Percentiles rank a stretch among this genome's conserved stretches.
phyloP scores from a whole-genome alignment of 2,329 filamentous ascomycete species.

The Myriosclerotinia scirpicola region DNA sequence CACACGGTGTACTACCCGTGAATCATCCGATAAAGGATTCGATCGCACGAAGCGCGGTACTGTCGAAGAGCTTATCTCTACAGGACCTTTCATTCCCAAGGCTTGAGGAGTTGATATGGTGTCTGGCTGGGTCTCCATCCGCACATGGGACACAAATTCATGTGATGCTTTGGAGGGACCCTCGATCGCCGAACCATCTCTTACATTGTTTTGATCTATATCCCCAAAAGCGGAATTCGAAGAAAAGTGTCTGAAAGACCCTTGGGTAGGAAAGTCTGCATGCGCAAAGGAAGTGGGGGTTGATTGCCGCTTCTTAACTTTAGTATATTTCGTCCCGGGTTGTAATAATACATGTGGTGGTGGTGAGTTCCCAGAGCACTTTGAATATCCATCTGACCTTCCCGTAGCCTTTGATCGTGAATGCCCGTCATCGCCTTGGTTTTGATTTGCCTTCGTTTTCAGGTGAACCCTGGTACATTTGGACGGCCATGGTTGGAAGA shows the following conservation, averaged over 20 bases:
- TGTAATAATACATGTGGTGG: neutral
- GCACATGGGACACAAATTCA: neutral
- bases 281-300: constrained; percentile 2
- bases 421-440: neutral
- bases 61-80: neutral
- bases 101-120: neutral
- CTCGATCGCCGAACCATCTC: too few relatives aligned
- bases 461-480: constrained; percentile 24
- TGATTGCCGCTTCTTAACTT: constrained; percentile 9
- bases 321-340: neutral
- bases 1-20: too few relatives aligned
- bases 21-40: neutral
- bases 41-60: neutral
- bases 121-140: neutral
- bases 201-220: neutral
- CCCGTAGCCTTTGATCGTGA: neutral
- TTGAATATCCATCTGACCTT: neutral
- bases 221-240: neutral
- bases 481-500: constrained; percentile 40
- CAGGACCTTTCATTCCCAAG: neutral
- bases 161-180: neutral
- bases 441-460: neutral
- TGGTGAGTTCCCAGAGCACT: neutral
- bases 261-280: neutral
- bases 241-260: constrained; percentile 3